Conservation (phyloP, 805 yeast species). For the Brettanomyces nanus region DNA sequence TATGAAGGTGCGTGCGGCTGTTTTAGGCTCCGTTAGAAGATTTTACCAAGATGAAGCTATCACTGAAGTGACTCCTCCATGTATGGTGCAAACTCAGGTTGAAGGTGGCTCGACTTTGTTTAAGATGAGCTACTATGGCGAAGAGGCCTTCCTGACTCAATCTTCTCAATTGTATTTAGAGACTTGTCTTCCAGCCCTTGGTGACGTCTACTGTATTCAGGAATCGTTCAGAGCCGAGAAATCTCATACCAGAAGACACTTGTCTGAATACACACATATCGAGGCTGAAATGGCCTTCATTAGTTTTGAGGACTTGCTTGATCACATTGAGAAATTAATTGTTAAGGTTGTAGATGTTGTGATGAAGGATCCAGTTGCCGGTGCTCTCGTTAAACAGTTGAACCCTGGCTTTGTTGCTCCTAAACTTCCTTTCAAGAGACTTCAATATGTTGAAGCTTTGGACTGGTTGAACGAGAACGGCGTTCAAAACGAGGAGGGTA, state of each 20-base stretch:
- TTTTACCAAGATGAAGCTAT: constrained; percentile 68
- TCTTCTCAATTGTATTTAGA: constrained; percentile 95
- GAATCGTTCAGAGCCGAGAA: constrained; percentile 99
- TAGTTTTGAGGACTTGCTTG: constrained; percentile 75
- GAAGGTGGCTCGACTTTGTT: constrained; percentile 98
- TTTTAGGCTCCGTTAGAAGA: constrained; percentile 66
- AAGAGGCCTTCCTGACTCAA: constrained; percentile 94
- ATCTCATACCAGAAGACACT: constrained; percentile 97
- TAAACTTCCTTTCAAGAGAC: constrained; percentile 76
- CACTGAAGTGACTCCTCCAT: constrained; percentile 95
- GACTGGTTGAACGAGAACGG: constrained; percentile 96
- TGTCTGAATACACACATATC: constrained; percentile 93
- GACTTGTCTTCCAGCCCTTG: constrained; percentile 91
- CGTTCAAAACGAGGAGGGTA: constrained; percentile 90
- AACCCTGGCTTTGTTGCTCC: constrained; percentile 91
- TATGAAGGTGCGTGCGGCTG: constrained; percentile 86
- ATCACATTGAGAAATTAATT: constrained; percentile 77
- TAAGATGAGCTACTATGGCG: constrained; percentile 89
- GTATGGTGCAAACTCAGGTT: constrained; percentile 99
- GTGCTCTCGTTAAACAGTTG: constrained; percentile 81
- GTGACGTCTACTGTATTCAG: constrained; percentile 95
- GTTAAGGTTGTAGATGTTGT: constrained; percentile 64
- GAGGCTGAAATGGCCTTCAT: constrained; percentile 91
- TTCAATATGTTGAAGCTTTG: constrained; percentile 85
- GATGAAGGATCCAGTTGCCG: constrained; percentile 84